A percentile compares a stretch with the other conserved stretches of the same genome.
Evolutionary conservation across 1,284 basidiomycete species (phyloP).

Genomic region (Boletus smithii): DNA sequence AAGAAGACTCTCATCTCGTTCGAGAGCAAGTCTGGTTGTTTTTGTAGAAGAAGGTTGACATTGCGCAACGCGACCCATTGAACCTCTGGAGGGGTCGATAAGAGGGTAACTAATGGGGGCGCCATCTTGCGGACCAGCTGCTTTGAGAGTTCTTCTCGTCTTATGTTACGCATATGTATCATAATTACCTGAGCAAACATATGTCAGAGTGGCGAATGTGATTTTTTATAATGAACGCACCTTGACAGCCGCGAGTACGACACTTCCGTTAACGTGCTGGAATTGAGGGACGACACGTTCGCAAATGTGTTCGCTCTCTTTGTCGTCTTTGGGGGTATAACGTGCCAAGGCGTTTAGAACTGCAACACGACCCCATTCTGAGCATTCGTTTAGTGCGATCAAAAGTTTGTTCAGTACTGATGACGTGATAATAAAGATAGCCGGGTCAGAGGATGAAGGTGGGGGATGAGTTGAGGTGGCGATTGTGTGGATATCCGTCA

Average conservation of each 20-base stretch:
- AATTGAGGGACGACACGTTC: conserved; percentile 98
- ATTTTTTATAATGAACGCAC: conserved; percentile 40
- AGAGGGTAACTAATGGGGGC: conserved; percentile 82
- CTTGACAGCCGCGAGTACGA: conserved; percentile 94
- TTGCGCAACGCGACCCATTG: conserved; percentile 98
- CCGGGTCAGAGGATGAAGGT: conserved; percentile 56
- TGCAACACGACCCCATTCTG: conserved; percentile 97
- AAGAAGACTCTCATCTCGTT: conserved; percentile 99
- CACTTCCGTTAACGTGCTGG: conserved; percentile 94
- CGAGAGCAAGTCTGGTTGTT: conserved; percentile 82
- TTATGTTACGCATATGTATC: conserved; percentile 89
- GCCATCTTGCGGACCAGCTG: conserved; percentile 96
- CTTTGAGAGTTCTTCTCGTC: conserved; percentile 82
- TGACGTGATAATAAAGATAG: conserved; percentile 80
- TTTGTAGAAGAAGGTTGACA: conserved; percentile 94
- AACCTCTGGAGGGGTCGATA: conserved; percentile 78
- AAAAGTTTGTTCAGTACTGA: conserved; percentile 85
- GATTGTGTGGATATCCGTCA: conserved; percentile 87
- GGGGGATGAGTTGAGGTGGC: conserved; percentile 52
- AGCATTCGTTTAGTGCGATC: conserved; percentile 96
- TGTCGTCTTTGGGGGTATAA: conserved; percentile 81
- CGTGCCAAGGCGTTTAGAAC: conserved; percentile 85
- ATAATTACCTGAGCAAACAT: conserved; percentile 74
- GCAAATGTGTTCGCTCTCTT: conserved; percentile 98
- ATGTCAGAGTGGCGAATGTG: background rate